These are phyloP conservation scores for Elongisporangium prolatum DNA, from an alignment of 352 stramenopile species.

Conservation along the genomic window DNA sequence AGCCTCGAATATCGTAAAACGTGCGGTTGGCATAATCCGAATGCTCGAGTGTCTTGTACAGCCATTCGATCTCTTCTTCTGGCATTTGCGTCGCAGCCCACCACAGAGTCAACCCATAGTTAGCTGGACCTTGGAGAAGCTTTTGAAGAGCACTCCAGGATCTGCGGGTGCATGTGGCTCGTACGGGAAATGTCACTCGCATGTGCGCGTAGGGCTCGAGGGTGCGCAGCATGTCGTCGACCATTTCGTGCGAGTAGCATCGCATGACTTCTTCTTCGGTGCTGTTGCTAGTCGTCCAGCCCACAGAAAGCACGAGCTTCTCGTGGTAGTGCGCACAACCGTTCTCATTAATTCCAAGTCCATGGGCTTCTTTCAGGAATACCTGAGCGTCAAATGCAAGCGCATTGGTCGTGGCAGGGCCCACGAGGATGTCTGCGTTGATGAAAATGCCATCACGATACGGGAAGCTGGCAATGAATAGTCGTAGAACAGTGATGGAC, in stretches of 20 bases:
- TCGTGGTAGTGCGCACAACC: conserved; percentile 22
- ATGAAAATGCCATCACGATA: conserved; percentile 53
- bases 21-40: conserved; percentile 29
- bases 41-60: conserved; percentile 50
- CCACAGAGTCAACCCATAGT: conserved; percentile 68
- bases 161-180: conserved; percentile 47
- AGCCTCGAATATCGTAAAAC: conserved; percentile 73
- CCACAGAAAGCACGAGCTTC: conserved; percentile 69
- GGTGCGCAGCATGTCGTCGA: conserved; percentile 46
- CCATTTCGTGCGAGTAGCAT: conserved; percentile 47
- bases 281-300: conserved; percentile 60
- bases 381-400: conserved; percentile 36
- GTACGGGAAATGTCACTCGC: conserved; percentile 59
- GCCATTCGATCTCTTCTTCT: conserved; percentile 52
- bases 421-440: conserved; percentile 64
- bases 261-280: conserved; percentile 46
- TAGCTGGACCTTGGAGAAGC: conserved; percentile 24
- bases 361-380: conserved; percentile 39
- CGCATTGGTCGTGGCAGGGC: conserved; percentile 25
- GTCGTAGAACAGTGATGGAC: conserved; percentile 19
- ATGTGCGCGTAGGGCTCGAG: conserved; percentile 41
- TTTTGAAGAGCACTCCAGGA: conserved; percentile 46
- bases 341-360: conserved; percentile 21
- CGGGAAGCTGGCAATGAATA: conserved; percentile 41
- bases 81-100: conserved; percentile 53